A percentile compares a stretch with the other conserved stretches of the same genome.
Evolutionary conservation across 495 filamentous ascomycete genomes (phyloP).

Genomic region (Neurospora sublineolata): DNA sequence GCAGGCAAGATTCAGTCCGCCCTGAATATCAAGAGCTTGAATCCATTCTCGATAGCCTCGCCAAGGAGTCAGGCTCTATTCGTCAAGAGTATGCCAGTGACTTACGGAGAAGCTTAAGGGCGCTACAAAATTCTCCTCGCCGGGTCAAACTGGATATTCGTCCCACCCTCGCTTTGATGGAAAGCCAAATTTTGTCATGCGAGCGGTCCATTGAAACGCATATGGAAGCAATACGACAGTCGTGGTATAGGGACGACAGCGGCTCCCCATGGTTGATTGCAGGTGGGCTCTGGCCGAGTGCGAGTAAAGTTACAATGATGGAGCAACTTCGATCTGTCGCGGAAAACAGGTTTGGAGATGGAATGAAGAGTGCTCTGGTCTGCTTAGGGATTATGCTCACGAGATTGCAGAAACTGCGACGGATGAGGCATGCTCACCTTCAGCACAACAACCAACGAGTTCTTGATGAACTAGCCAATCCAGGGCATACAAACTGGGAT

Average conservation of each 20-base stretch:
- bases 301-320: conserved; percentile 39
- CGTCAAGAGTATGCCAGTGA: conserved; percentile 5
- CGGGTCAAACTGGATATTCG: not conserved
- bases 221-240: conserved; percentile 10
- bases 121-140: conserved; percentile 4
- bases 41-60: not conserved
- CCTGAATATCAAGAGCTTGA: not conserved
- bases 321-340: conserved; percentile 37
- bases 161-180: not conserved
- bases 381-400: conserved; percentile 32
- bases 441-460: conserved; percentile 5
- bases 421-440: conserved; percentile 6
- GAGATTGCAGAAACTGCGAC: conserved; percentile 30
- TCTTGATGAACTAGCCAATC: conserved; percentile 29
- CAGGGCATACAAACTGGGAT: conserved; percentile 42
- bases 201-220: conserved; percentile 12
- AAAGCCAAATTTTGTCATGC: not conserved
- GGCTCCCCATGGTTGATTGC: conserved; percentile 35
- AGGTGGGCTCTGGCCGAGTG: conserved; percentile 41
- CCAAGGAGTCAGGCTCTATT: not conserved
- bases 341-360: conserved; percentile 17
- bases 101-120: conserved; percentile 13
- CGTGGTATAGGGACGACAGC: conserved; percentile 14
- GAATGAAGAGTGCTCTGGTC: conserved; percentile 36
- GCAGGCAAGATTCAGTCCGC: not conserved